phyloP scores from a whole-genome alignment of 257 asterid genomes.

The Solanum sitiens region DNA sequence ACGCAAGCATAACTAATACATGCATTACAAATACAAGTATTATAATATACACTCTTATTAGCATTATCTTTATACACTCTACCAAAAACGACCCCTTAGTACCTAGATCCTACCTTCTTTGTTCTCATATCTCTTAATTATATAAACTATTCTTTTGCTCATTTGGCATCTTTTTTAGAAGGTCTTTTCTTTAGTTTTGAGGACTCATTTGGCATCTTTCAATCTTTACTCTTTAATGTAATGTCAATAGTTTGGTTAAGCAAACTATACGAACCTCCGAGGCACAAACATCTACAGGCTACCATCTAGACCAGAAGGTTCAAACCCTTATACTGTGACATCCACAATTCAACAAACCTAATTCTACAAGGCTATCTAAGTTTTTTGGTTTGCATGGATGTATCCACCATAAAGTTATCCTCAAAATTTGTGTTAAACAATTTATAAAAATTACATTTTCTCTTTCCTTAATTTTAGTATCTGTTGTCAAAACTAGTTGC shows the following conservation, averaged over 20 bases:
- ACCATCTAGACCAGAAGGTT: not conserved
- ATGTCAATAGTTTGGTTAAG: not conserved
- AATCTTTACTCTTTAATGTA: not conserved
- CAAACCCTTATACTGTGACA: not conserved
- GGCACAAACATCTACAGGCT: not conserved
- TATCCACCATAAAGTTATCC: not conserved
- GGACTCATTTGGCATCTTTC: not conserved
- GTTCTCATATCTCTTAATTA: not conserved
- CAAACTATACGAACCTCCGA: not conserved
- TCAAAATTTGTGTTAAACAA: not conserved
- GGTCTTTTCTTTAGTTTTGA: not conserved
- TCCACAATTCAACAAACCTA: not conserved
- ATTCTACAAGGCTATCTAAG: not conserved
- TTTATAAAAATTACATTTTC: not conserved
- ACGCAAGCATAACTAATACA: too few relatives aligned
- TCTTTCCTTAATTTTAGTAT: not conserved
- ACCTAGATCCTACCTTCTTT: not conserved
- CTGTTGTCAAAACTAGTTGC: not conserved
- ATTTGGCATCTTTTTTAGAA: not conserved
- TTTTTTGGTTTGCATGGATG: not conserved
- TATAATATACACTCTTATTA: too few relatives aligned
- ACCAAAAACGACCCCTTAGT: not conserved
- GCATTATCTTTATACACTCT: too few relatives aligned
- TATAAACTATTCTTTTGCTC: not conserved
- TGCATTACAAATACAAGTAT: too few relatives aligned